These are phyloP conservation scores for Alternaria consortialis DNA, from an alignment of 2,329 filamentous ascomycete species.

Conservation along the genomic window DNA sequence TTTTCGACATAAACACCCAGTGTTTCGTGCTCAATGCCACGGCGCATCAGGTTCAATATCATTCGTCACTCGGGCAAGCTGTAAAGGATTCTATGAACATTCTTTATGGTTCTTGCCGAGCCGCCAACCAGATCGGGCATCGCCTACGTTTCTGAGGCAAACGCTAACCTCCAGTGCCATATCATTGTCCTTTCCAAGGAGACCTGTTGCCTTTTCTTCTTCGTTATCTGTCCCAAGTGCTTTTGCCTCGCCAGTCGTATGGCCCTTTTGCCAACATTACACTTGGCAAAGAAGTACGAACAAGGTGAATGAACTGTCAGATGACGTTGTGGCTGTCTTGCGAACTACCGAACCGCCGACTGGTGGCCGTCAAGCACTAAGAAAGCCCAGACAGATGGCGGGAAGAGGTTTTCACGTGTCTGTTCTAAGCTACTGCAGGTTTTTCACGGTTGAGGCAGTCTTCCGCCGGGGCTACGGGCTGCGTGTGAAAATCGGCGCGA, in stretches of 20 bases:
- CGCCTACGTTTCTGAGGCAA: conserved; percentile 2
- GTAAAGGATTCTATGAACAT: neutral
- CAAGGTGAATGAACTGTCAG: conserved; percentile 3
- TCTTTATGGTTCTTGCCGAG: conserved; percentile 2
- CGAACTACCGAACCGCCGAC: conserved; percentile 6
- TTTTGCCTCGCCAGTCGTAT: neutral
- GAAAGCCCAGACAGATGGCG: conserved; percentile 7
- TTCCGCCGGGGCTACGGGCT: conserved; percentile 3
- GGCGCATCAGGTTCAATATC: neutral
- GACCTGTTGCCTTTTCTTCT: conserved; percentile 2
- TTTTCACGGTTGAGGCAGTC: conserved; percentile 6
- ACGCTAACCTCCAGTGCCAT: neutral
- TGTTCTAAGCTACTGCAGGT: conserved; percentile 9
- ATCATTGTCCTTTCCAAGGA: neutral
- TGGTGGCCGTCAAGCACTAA: conserved; percentile 2
- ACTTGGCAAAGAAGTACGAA: conserved; percentile 1
- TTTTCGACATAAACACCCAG: neutral
- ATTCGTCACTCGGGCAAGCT: neutral
- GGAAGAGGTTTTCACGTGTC: conserved; percentile 10
- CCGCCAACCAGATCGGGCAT: conserved; percentile 6
- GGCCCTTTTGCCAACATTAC: neutral
- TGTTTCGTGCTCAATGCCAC: neutral
- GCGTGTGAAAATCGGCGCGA: conserved; percentile 1
- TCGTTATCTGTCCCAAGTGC: neutral
- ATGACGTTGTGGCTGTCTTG: neutral